Percentiles rank a stretch among this genome's conserved stretches.
phyloP scores from a whole-genome alignment of 441 rosid species.

The Euphorbia celastroides region DNA sequence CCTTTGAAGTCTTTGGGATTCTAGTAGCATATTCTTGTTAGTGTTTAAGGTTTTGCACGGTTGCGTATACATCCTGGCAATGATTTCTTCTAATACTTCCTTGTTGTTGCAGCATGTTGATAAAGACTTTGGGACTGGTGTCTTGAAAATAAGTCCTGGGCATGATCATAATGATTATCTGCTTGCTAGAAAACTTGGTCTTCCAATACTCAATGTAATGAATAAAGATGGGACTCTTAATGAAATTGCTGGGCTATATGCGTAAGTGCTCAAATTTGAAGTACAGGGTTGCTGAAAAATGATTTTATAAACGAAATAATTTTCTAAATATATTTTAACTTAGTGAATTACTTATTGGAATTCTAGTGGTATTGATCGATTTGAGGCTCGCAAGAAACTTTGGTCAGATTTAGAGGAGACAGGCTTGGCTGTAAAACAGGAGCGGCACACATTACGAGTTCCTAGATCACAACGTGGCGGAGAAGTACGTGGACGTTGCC shows the following conservation, averaged over 20 bases:
- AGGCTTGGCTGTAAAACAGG: conserved; percentile 84
- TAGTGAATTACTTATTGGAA: conserved; percentile 18
- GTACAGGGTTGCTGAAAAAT: conserved; percentile 13
- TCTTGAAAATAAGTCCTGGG: conserved; percentile 97
- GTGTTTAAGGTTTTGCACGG: not conserved
- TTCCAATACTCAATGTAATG: conserved; percentile 94
- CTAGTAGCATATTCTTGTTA: not conserved
- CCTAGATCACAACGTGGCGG: conserved; percentile 99
- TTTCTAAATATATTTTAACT: conserved; percentile 17
- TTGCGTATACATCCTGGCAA: not conserved
- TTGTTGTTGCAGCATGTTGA: conserved; percentile 69
- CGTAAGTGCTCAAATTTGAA: conserved; percentile 40
- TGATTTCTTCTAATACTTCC: conserved; percentile 15
- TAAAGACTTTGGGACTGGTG: conserved; percentile 98
- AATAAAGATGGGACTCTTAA: conserved; percentile 95
- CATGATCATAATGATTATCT: conserved; percentile 97
- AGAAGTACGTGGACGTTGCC: conserved; percentile 52
- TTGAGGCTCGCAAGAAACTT: conserved; percentile 75
- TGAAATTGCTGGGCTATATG: conserved; percentile 87
- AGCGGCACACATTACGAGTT: conserved; percentile 65
- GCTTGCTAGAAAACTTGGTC: conserved; percentile 96
- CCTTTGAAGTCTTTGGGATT: not conserved
- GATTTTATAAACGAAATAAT: conserved; percentile 16
- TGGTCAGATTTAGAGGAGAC: conserved; percentile 99
- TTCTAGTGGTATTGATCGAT: conserved; percentile 86